Base-by-base conservation (phyloP, 176 grass and related monocot species). In the Avena sativa region DNA sequence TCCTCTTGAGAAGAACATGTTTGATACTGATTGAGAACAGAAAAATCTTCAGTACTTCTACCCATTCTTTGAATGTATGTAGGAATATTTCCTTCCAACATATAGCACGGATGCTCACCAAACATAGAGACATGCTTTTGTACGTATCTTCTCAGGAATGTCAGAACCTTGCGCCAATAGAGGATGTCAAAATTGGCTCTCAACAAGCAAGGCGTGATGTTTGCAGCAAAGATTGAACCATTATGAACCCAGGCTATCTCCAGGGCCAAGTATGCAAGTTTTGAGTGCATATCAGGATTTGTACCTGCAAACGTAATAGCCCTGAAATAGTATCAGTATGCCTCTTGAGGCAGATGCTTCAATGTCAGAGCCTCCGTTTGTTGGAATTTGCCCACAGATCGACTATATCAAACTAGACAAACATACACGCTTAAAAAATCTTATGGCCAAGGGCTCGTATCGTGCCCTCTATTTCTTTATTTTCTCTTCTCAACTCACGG, bases 121-220 rank as follows among this genome's bases (percentile, higher is more conserved):
- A 79, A 86, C 19, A 2, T 69, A 8, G 49, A 79, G 8, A 47
- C 0, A 57, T 46, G 1, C 1, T 57, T 56, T 7, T 79, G 2
- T 8, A 15, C 14, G 8, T 28, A 12, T 6, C 8, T 30, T 70
- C n/a, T 86, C 15, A 14, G 2, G 2, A 56, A 16, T 5, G 14
- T 0, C 9, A 47, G 3, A 48, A 86, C 11, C 32, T 48, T 70
- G 36, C 3, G 9, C 84, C 75, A 86, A 16, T 32, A 79, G 10
- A n/a, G 51, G 10, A 59, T 59, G 11, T 48, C 12, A 59, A 86
- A 79, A 53, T 86, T 86, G 2, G n/a, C 32, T 66, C 74, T 47
- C 9, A 86, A 11, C 6, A 69, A 9, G 17, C 9, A 5, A 56
- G 61, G 9, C 2, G 7, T 58, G 2, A 30, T 0, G 10, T 20